A percentile compares a stretch with the other conserved stretches of the same genome.
Conservation (phyloP, 192 early-diverging fungal genomes). For the Tieghemiomyces parasiticus region DNA sequence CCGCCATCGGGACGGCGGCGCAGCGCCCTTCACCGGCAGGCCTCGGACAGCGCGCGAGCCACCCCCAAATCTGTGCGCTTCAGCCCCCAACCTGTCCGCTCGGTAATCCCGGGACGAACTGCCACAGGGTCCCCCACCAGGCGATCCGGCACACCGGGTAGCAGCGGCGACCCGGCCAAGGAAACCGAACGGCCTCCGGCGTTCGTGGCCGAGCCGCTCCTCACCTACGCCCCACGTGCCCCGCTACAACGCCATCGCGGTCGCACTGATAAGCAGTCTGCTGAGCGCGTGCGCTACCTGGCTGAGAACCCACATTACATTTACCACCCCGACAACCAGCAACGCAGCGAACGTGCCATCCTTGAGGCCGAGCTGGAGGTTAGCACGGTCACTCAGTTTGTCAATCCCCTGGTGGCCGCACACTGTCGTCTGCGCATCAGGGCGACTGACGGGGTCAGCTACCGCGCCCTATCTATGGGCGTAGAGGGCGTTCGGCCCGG, state of each 20-base stretch:
- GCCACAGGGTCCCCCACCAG: no score
- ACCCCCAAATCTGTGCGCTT: conserved; percentile 5
- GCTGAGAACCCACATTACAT: conserved; percentile 2
- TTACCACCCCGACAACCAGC: conserved; percentile 1
- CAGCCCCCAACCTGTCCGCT: background rate
- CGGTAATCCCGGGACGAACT: background rate
- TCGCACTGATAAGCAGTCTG: conserved; percentile 1
- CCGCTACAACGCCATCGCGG: background rate
- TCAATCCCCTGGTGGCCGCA: conserved; percentile 7
- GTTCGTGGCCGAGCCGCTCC: background rate
- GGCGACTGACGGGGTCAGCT: background rate
- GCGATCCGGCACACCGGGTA: background rate
- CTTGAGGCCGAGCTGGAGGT: conserved; percentile 3
- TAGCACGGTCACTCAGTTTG: background rate
- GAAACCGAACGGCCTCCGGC: background rate
- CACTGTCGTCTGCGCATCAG: background rate
- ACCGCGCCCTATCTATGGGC: background rate
- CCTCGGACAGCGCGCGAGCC: background rate
- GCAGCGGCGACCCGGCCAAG: background rate
- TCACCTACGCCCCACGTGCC: background rate
- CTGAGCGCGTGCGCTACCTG: conserved; percentile 2
- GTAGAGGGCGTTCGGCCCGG: background rate
- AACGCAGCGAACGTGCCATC: background rate
- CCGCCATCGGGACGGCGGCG: background rate
- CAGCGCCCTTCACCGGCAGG: background rate